These are phyloP conservation scores for Termitomyces sp. DNA, from an alignment of 768 basidiomycete genomes.

Conservation along the genomic window DNA sequence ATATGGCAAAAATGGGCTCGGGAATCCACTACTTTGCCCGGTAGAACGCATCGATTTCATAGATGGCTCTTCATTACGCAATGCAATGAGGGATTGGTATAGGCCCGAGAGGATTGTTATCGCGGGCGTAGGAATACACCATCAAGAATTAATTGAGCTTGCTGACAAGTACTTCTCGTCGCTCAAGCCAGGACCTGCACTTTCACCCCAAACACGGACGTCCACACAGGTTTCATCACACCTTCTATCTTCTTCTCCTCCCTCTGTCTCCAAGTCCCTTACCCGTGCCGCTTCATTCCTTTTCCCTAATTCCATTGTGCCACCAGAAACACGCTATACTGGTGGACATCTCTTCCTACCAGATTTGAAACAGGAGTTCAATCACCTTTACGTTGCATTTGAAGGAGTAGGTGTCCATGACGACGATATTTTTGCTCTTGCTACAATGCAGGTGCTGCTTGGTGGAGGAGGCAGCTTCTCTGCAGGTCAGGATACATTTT, in stretches of 20 bases:
- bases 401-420: conserved; percentile 91
- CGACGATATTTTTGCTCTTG: conserved; percentile 87
- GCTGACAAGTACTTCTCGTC: conserved; percentile 81
- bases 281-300: conserved; percentile 78
- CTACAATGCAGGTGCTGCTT: conserved; percentile 90
- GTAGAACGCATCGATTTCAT: conserved; percentile 74
- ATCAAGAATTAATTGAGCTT: conserved; percentile 83
- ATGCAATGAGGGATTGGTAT: conserved; percentile 78
- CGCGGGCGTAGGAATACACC: conserved; percentile 89
- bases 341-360: conserved; percentile 77
- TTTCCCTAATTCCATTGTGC: conserved; percentile 37
- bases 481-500: conserved; percentile 47
- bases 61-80: conserved; percentile 52
- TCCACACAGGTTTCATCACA: conserved; percentile 41
- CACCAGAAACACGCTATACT: conserved; percentile 61
- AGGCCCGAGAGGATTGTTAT: conserved; percentile 93
- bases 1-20: conserved; percentile 70
- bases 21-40: conserved; percentile 88
- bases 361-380: conserved; percentile 64
- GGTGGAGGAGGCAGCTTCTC: conserved; percentile 97
- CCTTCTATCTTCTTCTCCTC: conserved; percentile 49
- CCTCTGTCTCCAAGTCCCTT: conserved; percentile 58
- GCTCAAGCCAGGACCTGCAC: conserved; percentile 35
- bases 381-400: conserved; percentile 89
- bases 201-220: conserved; percentile 26